Evolutionary conservation across 2,329 filamentous ascomycete species (phyloP).

Genomic region (Aschersonia sp.): DNA sequence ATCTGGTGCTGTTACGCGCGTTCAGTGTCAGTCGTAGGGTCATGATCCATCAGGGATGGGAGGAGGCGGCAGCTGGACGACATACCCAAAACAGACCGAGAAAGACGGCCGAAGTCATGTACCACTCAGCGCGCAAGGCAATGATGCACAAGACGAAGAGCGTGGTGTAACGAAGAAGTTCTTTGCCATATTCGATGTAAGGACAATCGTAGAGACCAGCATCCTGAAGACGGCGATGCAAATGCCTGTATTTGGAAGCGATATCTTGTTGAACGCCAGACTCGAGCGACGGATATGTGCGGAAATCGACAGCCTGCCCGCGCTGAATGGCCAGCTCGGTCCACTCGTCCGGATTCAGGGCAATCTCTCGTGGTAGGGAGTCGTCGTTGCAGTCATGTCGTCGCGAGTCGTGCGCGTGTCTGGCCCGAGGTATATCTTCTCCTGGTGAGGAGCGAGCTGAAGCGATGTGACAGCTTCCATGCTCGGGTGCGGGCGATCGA

Average conservation of each 20-base stretch:
- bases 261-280: constrained; percentile 39
- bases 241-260: constrained; percentile 34
- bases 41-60: not conserved
- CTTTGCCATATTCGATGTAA: constrained; percentile 43
- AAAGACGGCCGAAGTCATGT: constrained; percentile 39
- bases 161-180: constrained; percentile 35
- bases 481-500: constrained; percentile 2
- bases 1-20: constrained; percentile 43
- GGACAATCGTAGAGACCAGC: constrained; percentile 44
- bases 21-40: not conserved
- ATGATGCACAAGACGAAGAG: constrained; percentile 35
- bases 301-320: constrained; percentile 17
- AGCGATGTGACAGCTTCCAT: not conserved
- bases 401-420: not conserved
- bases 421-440: not conserved
- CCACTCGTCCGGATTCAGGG: constrained; percentile 12
- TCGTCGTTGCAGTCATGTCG: not conserved
- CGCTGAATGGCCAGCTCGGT: constrained; percentile 20
- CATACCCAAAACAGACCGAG: constrained; percentile 48
- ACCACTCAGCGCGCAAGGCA: constrained; percentile 35
- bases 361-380: not conserved
- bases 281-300: constrained; percentile 38
- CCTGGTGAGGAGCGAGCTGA: constrained; percentile 1
- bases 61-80: not conserved
- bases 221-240: constrained; percentile 40